Base-by-base conservation (phyloP, 257 asterid species). In the Ehretia macrophylla region DNA sequence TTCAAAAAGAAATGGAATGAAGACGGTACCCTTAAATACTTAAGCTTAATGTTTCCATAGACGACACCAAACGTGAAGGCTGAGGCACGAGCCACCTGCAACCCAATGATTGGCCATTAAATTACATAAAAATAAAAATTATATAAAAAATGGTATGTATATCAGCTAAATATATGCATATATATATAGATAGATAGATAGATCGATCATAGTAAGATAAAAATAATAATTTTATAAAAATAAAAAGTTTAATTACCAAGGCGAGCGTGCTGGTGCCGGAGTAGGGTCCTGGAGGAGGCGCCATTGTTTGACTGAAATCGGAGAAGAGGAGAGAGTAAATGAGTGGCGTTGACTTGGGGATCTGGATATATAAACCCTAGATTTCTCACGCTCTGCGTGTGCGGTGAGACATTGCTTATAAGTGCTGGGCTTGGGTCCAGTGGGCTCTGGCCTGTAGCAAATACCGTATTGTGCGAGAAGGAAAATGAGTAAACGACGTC, bases 211-310 rank as follows among this genome's bases (percentile, higher is more conserved):
- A n/a, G n/a, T n/a, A 17, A 44, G 16, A 17, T 37, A 0, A 23
- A 16, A 52, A 10, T 2, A 20, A 22, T 22, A 11, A 42, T 54
- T 17, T 10, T 16, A 19, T 12, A 3, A 53, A 35, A 35, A 13
- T 32, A 9, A 40, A 51, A 22, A 54, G 62, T 8, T 8, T 12
- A 19, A 4, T 52, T 72, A 79, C 85, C 70, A 76, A 19, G 40
- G 85, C 82, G 39, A 79, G 77, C 40, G 82, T 79, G 74, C 85
- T 79, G 64, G 63, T 64, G 55, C 85, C 85, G 57, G 82, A 79
- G 62, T 79, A 79, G 8, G 65, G 80, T 57, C 80, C 78, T 4
- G 77, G 78, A 60, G 72, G 72, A 40, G 73, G 72, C 20, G 78
- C 71, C 85, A 76, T 76, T 63, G 58, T 72, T 55, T 21, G 57